Conservation (phyloP, 176 grass and related monocot genomes). For the Musa schizocarpa region DNA sequence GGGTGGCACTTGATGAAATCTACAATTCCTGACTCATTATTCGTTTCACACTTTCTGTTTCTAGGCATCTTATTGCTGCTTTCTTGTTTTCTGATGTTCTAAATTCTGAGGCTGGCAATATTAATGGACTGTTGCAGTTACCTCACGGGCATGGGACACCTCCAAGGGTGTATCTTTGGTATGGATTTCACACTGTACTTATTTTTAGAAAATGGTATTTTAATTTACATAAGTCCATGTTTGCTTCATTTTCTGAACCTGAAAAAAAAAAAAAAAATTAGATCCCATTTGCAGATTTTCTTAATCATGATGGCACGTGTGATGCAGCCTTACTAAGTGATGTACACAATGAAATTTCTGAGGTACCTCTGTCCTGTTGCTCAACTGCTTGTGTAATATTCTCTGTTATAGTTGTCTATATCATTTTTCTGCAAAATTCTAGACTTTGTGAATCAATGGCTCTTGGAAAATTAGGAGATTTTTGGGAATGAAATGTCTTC, state of each 20-base stretch:
- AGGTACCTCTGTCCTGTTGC: conserved; percentile 33
- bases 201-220: not conserved
- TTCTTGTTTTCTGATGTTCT: not conserved
- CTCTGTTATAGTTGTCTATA: not conserved
- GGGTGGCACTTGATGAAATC: no score
- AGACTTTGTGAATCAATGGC: not conserved
- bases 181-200: conserved; percentile 20
- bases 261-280: conserved; percentile 33
- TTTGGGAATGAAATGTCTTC: not conserved
- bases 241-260: conserved; percentile 14
- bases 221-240: not conserved
- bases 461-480: not conserved
- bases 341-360: conserved; percentile 46
- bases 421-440: not conserved
- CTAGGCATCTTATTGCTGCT: not conserved
- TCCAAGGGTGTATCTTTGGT: conserved; percentile 66
- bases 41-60: not conserved
- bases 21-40: no score
- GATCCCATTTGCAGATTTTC: conserved; percentile 96
- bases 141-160: conserved; percentile 67
- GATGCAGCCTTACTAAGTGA: conserved; percentile 45
- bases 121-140: conserved; percentile 45
- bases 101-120: conserved; percentile 9
- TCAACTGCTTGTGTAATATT: not conserved
- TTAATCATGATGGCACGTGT: conserved; percentile 58